phyloP scores from a whole-genome alignment of 169 alveolate genomes.

The Cryptosporidium andersoni region DNA sequence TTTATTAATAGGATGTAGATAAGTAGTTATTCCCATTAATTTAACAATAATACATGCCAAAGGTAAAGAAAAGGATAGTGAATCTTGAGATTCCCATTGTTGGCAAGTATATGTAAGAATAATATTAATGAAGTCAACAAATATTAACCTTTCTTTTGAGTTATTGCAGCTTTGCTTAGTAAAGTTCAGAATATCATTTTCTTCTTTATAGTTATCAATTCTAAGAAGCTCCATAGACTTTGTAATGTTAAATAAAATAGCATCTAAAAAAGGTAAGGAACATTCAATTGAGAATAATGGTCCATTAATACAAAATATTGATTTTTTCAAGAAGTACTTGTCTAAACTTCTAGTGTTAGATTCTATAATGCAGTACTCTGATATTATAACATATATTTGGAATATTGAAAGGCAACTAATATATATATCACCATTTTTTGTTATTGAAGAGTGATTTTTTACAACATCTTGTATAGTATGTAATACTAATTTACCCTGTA shows the following conservation, averaged over 20 bases:
- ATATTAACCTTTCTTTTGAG: background rate
- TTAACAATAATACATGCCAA: slow-evolving; percentile 26
- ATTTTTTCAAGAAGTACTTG: background rate
- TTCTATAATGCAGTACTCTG: too few species aligned
- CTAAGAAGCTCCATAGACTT: background rate
- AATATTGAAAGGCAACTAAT: too few species aligned
- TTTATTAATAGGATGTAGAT: background rate
- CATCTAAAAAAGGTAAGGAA: background rate
- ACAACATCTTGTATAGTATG: too few species aligned
- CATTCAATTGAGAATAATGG: background rate
- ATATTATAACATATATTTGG: too few species aligned
- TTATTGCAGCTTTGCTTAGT: background rate
- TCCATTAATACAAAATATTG: background rate
- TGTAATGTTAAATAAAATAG: background rate
- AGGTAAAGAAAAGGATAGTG: slow-evolving; percentile 6
- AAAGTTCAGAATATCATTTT: too few species aligned
- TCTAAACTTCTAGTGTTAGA: too few species aligned
- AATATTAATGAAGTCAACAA: background rate
- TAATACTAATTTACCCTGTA: too few species aligned
- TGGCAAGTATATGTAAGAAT: background rate
- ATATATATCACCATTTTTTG: too few species aligned
- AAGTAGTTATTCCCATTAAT: slow-evolving; percentile 17
- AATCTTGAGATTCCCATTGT: slow-evolving; percentile 32
- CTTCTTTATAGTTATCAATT: background rate
- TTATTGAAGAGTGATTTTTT: too few species aligned